phyloP scores from a whole-genome alignment of 345 rosid species.

The Excoecaria agallocha region DNA sequence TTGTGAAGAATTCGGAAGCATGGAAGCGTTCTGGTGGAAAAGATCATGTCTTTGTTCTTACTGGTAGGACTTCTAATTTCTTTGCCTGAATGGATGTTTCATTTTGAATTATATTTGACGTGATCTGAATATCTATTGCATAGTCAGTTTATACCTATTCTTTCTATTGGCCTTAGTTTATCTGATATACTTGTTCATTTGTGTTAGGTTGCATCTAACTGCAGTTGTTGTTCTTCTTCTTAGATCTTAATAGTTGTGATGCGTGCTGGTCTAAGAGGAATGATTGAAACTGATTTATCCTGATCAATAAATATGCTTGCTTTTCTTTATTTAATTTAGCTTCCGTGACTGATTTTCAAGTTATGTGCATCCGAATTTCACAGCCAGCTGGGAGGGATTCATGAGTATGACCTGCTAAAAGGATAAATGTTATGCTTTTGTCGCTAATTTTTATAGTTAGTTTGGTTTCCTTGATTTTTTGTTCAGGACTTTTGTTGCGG shows the following conservation, averaged over 20 bases:
- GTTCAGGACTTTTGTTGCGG: background rate
- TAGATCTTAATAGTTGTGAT: background rate
- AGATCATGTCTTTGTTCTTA: slow-evolving; percentile 92
- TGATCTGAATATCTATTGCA: slow-evolving; percentile 1
- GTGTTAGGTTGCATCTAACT: background rate
- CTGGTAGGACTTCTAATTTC: slow-evolving; percentile 43
- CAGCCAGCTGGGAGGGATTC: background rate
- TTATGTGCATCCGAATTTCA: background rate
- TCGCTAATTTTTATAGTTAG: background rate
- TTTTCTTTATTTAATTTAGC: background rate
- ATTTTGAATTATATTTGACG: background rate
- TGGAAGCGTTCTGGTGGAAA: slow-evolving; percentile 81
- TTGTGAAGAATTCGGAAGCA: slow-evolving; percentile 57
- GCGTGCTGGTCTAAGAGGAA: background rate
- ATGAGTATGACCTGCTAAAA: background rate
- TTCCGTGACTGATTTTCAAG: background rate
- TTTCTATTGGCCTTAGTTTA: background rate
- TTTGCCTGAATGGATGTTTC: background rate
- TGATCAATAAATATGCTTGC: background rate
- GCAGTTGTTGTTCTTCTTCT: background rate
- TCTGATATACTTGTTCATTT: background rate
- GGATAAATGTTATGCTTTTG: background rate
- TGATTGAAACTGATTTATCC: background rate
- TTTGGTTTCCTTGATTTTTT: background rate
- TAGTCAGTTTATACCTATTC: background rate